Base-by-base conservation (phyloP, 352 stramenopile genomes). In the Phytophthora agathidicida region DNA sequence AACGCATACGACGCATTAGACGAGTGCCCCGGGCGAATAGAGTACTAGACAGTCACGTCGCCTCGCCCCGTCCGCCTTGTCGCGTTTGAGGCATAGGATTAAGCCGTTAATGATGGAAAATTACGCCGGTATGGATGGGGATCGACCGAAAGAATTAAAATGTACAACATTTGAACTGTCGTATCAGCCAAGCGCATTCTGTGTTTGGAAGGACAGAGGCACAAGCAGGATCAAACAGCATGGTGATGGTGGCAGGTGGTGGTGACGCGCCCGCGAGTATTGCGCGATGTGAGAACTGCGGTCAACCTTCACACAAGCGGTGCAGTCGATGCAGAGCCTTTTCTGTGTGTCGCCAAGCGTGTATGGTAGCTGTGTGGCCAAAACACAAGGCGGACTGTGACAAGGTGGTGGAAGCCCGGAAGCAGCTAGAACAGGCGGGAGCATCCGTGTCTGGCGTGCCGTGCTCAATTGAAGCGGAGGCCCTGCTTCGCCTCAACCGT, bases 1-100 rank as follows among this genome's bases (percentile, higher is more conserved):
- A 73, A 68, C 30, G 67, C 58, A 22, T 76, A 78, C 35, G 68
- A 75, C 24, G 66, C 60, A 39, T 65, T 81, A 33, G 66, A 65
- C 30, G 49, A 63, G 39, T 73, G 64, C 51, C 51, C 46, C 6
- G 49, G 37, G 37, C 60, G 38, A 35, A 31, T 28, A 61, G 43
- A 57, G 46, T 71, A 61, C 30, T 60, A 60, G 48, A 60, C 22
- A 39, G 16, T 10, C 28, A 42, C 20, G 17, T 16, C n/a, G 38
- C 27, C 58, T 61, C 27, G 58, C 56, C 58, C 43, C 50, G 19
- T 17, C 20, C 20, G 16, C 44, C 31, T 35, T 27, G 33, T 41
- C 27, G 42, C 38, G 31, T n/a, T n/a, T n/a, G n/a, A n/a, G n/a
- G n/a, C n/a, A n/a, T n/a, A n/a, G n/a, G n/a, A n/a, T n/a, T n/a